These are phyloP conservation scores for Vitis amurensis DNA, from an alignment of 164 flowering plant species.

Conservation along the genomic window DNA sequence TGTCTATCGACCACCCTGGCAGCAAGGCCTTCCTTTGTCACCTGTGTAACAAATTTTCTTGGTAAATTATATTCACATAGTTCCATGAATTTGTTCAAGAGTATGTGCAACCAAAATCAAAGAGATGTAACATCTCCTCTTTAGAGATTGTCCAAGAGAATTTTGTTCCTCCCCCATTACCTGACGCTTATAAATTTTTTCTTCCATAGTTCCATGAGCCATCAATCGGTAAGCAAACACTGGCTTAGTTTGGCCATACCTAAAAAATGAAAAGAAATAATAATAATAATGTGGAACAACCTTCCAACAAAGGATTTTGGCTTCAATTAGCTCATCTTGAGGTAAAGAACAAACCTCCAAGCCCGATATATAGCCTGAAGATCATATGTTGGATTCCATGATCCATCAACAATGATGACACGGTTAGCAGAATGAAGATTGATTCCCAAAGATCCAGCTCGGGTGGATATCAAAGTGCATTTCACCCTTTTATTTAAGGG, in stretches of 20 bases:
- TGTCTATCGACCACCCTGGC: slow-evolving; percentile 99
- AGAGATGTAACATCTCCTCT: background rate
- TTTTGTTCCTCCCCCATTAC: slow-evolving; percentile 25
- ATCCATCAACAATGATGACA: slow-evolving; percentile 93
- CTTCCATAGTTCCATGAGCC: slow-evolving; percentile 99
- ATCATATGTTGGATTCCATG: slow-evolving; percentile 99
- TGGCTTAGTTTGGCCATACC: slow-evolving; percentile 96
- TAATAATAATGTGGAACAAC: background rate
- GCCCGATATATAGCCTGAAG: slow-evolving; percentile 98
- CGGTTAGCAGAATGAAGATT: slow-evolving; percentile 98
- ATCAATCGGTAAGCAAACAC: slow-evolving; percentile 93
- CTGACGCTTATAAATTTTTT: slow-evolving; percentile 97
- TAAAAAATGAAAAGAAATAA: slow-evolving; percentile 27
- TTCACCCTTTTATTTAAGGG: slow-evolving; percentile 83
- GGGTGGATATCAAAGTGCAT: slow-evolving; percentile 88
- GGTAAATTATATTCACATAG: slow-evolving; percentile 1
- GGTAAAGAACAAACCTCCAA: slow-evolving; percentile 67
- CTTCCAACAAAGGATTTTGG: background rate
- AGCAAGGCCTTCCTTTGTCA: slow-evolving; percentile 97
- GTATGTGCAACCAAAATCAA: background rate
- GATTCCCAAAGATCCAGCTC: slow-evolving; percentile 96
- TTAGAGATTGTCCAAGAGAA: background rate
- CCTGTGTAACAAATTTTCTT: slow-evolving; percentile 41
- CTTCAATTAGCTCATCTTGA: background rate
- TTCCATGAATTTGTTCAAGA: no score